Percentiles rank a stretch among this genome's conserved stretches.
These are phyloP conservation scores for Fusarium virguliforme DNA, from an alignment of 2,329 filamentous ascomycete genomes.

Conservation along the genomic window DNA sequence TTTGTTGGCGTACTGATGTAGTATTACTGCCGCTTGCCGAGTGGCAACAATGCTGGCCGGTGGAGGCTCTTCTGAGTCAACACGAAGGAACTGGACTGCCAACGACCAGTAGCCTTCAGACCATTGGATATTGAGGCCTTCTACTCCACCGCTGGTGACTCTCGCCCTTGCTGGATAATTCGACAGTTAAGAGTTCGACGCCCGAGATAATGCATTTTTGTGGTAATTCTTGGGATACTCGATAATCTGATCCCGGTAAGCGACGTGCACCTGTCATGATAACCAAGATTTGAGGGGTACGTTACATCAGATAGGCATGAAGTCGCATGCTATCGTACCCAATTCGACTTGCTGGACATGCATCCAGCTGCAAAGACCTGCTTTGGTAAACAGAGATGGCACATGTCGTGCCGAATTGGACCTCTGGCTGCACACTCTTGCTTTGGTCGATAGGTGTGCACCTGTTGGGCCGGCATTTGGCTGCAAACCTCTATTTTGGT, in stretches of 20 bases:
- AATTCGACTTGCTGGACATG: not conserved
- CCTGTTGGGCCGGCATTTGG: conserved; percentile 26
- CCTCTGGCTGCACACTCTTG: conserved; percentile 2
- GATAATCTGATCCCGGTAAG: conserved; percentile 10
- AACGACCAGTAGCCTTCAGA: conserved; percentile 26
- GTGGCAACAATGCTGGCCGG: conserved; percentile 2
- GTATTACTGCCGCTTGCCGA: not conserved
- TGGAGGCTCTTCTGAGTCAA: conserved; percentile 30
- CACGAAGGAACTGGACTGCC: conserved; percentile 13
- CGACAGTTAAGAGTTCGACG: conserved; percentile 14
- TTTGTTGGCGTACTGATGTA: not conserved
- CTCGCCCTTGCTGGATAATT: conserved; percentile 6
- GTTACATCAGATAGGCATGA: conserved; percentile 39
- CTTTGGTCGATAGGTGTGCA: conserved; percentile 6
- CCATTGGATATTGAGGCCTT: conserved; percentile 36
- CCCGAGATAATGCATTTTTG: conserved; percentile 27
- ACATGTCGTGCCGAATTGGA: conserved; percentile 4
- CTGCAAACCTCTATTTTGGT: conserved; percentile 19
- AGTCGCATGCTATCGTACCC: conserved; percentile 32
- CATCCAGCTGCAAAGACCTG: not conserved
- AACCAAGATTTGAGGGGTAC: conserved; percentile 25
- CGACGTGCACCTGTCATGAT: conserved; percentile 12
- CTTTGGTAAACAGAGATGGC: conserved; percentile 9
- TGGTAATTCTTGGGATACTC: conserved; percentile 5
- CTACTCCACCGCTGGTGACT: conserved; percentile 35